Conservation (phyloP, 2,329 filamentous ascomycete species). For the Zalaria obscura region DNA sequence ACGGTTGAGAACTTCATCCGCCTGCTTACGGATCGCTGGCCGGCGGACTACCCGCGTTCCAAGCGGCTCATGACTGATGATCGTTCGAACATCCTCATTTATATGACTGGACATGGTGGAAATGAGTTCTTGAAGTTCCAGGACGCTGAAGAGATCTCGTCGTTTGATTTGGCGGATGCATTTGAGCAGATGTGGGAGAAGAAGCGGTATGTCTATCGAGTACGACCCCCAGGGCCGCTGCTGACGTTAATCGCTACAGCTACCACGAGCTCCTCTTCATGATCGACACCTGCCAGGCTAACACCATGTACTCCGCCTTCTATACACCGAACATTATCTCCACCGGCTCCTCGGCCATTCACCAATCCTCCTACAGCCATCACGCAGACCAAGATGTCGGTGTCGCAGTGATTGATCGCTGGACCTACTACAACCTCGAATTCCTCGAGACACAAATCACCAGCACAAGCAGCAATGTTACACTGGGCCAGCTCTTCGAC, state of each 20-base stretch:
- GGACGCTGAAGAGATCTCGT: conserved; percentile 92
- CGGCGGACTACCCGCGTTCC: conserved; percentile 85
- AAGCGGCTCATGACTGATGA: conserved; percentile 91
- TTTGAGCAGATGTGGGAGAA: conserved; percentile 99
- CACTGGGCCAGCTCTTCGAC: conserved; percentile 86
- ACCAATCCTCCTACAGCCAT: conserved; percentile 93
- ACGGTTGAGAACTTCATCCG: conserved; percentile 98
- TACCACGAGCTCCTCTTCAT: conserved; percentile 98
- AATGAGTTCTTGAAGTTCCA: conserved; percentile 99
- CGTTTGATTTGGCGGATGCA: conserved; percentile 88
- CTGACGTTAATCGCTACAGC: conserved; percentile 23
- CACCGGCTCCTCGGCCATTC: conserved; percentile 88
- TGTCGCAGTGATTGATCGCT: conserved; percentile 94
- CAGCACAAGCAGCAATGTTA: conserved; percentile 75
- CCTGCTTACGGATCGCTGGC: conserved; percentile 83
- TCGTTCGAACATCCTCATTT: conserved; percentile 90
- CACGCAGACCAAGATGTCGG: conserved; percentile 97
- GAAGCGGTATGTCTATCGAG: conserved; percentile 50
- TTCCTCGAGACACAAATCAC: conserved; percentile 86
- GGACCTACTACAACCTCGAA: conserved; percentile 97
- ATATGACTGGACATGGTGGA: conserved; percentile 97
- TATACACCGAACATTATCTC: conserved; percentile 98
- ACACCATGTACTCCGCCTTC: conserved; percentile 97
- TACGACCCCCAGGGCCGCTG: no score
- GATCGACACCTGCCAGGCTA: conserved; percentile 99